Evolutionary conservation across 805 yeast genomes (phyloP).

Genomic region (Priceomyces carsonii): DNA sequence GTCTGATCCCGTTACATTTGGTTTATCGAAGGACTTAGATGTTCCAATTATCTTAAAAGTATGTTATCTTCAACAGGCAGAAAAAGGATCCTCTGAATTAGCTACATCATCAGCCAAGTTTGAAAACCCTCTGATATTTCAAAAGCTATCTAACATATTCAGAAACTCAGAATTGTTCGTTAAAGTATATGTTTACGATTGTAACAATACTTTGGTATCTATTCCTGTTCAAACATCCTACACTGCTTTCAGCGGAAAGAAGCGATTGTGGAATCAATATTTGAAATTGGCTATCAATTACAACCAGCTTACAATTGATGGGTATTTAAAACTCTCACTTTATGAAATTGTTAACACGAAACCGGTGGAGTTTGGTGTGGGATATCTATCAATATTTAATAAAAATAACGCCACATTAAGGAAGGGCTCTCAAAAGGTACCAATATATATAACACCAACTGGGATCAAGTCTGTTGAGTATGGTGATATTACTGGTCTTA

Average conservation of each 20-base stretch:
- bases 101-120: constrained; percentile 33
- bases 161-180: constrained; percentile 37
- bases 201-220: constrained; percentile 25
- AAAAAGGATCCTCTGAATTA: constrained; percentile 11
- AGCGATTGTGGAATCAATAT: constrained; percentile 71
- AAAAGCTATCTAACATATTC: constrained; percentile 29
- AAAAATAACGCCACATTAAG: constrained; percentile 54
- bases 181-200: constrained; percentile 31
- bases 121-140: constrained; percentile 34
- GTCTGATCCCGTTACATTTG: constrained; percentile 32
- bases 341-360: constrained; percentile 67
- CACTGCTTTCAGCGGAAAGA: constrained; percentile 30
- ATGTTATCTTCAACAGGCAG: constrained; percentile 26
- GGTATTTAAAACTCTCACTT: constrained; percentile 60
- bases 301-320: constrained; percentile 64
- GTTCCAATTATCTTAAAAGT: constrained; percentile 35
- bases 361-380: constrained; percentile 56
- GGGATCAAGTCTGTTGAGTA: constrained; percentile 21
- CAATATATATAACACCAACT: constrained; percentile 19
- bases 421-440: constrained; percentile 65
- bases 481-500: constrained; percentile 20
- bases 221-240: constrained; percentile 38
- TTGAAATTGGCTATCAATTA: constrained; percentile 69
- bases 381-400: constrained; percentile 62
- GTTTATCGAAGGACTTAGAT: constrained; percentile 38